phyloP scores from a whole-genome alignment of 495 filamentous ascomycete species.

The Hypoxylon crocopeplum region DNA sequence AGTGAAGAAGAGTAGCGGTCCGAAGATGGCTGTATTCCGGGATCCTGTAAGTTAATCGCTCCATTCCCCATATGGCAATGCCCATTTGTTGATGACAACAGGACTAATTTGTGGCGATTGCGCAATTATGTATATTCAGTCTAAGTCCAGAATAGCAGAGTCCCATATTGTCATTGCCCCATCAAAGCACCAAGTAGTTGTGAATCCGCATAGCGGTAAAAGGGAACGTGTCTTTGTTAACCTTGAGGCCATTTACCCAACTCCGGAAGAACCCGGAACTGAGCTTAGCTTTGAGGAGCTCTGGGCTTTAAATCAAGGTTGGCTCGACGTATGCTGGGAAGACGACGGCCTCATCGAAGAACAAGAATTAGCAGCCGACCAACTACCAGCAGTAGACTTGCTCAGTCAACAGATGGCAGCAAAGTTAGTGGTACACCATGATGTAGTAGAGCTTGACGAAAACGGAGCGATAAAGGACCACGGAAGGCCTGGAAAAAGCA shows the following conservation, averaged over 20 bases:
- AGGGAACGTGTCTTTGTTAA: constrained; percentile 87
- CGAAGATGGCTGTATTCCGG: constrained; percentile 93
- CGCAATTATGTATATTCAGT: constrained; percentile 58
- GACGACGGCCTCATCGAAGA: constrained; percentile 45
- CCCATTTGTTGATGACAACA: constrained; percentile 88
- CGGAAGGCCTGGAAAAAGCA: constrained; percentile 42
- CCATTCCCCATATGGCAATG: constrained; percentile 45
- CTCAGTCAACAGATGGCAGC: constrained; percentile 39
- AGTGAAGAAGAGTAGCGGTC: constrained; percentile 72
- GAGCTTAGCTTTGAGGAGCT: constrained; percentile 93
- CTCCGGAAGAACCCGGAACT: constrained; percentile 66
- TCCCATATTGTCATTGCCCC: constrained; percentile 57
- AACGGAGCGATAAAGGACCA: constrained; percentile 54
- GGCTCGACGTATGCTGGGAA: constrained; percentile 76
- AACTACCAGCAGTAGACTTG: constrained; percentile 31
- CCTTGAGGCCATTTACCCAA: constrained; percentile 82
- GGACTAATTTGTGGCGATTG: constrained; percentile 87
- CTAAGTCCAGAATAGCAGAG: constrained; percentile 57
- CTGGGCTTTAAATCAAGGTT: constrained; percentile 78
- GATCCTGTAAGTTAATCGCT: constrained; percentile 80
- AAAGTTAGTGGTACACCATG: constrained; percentile 55
- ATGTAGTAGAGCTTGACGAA: constrained; percentile 55
- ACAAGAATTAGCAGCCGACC: constrained; percentile 33
- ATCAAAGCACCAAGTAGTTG: constrained; percentile 69
- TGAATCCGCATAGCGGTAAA: constrained; percentile 80